Evolutionary conservation across 108 stramenopile species (phyloP).

Genomic region (Nitzschia sp.): DNA sequence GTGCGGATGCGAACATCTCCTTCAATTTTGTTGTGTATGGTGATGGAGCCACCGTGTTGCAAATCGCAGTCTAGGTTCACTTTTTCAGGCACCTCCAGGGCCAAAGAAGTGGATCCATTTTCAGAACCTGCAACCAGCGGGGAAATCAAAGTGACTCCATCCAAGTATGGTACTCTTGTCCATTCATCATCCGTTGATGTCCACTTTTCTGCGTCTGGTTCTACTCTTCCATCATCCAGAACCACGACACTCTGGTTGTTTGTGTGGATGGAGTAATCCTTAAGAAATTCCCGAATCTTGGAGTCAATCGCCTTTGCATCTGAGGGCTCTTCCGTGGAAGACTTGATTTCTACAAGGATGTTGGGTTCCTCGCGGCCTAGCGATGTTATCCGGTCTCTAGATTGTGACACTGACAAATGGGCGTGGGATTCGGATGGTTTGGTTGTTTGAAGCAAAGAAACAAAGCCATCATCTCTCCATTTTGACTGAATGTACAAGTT

Average conservation of each 20-base stretch:
- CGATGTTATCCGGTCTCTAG: slow-evolving; percentile 34
- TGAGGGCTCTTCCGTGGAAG: not conserved
- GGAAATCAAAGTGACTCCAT: not conserved
- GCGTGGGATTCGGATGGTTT: not conserved
- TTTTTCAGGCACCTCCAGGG: slow-evolving; percentile 74
- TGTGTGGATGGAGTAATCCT: not conserved
- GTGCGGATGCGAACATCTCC: slow-evolving; percentile 65
- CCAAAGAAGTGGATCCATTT: slow-evolving; percentile 14
- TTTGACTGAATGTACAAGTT: slow-evolving; percentile 36
- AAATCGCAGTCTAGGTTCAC: slow-evolving; percentile 61
- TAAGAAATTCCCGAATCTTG: no score
- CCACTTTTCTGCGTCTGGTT: slow-evolving; percentile 8
- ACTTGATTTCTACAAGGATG: slow-evolving; percentile 27
- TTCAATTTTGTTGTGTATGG: slow-evolving; percentile 65
- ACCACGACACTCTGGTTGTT: not conserved
- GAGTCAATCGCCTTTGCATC: not conserved
- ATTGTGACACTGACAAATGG: slow-evolving; percentile 18
- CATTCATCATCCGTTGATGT: not conserved
- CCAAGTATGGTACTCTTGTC: slow-evolving; percentile 10
- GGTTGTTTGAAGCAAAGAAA: slow-evolving; percentile 29
- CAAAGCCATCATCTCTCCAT: slow-evolving; percentile 61
- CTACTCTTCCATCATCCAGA: slow-evolving; percentile 16
- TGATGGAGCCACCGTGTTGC: slow-evolving; percentile 47
- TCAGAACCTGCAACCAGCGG: not conserved
- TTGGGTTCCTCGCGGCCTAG: slow-evolving; percentile 47